phyloP scores from a whole-genome alignment of 73 alveolate genomes.

The Tetrahymena elliotti region DNA sequence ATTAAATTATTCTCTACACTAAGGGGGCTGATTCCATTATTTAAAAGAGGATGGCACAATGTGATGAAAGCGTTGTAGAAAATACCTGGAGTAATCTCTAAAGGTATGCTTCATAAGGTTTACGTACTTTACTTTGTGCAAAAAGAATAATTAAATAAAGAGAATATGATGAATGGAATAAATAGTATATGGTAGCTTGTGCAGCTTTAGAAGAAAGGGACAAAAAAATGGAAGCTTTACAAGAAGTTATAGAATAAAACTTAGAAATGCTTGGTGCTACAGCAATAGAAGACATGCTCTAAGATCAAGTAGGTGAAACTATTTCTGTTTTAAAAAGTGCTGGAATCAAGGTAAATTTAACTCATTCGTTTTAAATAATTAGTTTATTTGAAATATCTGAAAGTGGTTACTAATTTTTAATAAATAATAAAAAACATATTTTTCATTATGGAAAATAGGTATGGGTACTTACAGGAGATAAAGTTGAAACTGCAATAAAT shows the following conservation, averaged over 20 bases:
- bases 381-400: neutral
- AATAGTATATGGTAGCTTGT: constrained; percentile 43
- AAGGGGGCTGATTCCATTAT: constrained; percentile 97
- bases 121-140: constrained; percentile 73
- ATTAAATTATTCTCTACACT: constrained; percentile 42
- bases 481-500: constrained; percentile 94
- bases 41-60: constrained; percentile 37
- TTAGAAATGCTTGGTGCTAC: constrained; percentile 87
- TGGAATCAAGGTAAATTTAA: constrained; percentile 50
- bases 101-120: constrained; percentile 43
- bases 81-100: neutral
- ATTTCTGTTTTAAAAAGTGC: constrained; percentile 57
- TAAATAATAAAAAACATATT: neutral
- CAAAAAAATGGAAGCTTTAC: constrained; percentile 53
- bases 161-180: constrained; percentile 64
- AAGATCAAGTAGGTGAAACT: constrained; percentile 77
- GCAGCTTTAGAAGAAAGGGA: constrained; percentile 60
- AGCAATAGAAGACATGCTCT: constrained; percentile 96
- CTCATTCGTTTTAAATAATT: no score
- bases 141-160: constrained; percentile 50
- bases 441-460: constrained; percentile 3
- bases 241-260: constrained; percentile 78
- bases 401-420: no score
- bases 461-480: constrained; percentile 97
- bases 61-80: neutral